phyloP scores from a whole-genome alignment of 192 early-diverging fungal genomes.

The Entomortierella parvispora region DNA sequence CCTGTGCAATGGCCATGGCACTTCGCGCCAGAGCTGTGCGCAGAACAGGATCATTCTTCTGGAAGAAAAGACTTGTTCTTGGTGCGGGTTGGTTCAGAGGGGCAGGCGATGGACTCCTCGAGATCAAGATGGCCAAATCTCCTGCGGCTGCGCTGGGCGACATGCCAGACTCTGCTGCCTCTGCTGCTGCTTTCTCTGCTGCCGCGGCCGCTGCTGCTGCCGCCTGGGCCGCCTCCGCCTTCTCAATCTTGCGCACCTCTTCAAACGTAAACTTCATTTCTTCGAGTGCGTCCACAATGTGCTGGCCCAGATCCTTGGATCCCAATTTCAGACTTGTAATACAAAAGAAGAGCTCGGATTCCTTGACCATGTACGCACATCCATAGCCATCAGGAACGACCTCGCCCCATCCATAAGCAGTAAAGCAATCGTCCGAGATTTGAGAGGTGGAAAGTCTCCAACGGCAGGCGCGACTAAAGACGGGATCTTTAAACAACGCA shows the following conservation, averaged over 20 bases:
- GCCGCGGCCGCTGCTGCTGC: constrained; percentile 32
- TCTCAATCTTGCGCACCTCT: constrained; percentile 51
- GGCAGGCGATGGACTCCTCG: constrained; percentile 39
- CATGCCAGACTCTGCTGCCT: constrained; percentile 14
- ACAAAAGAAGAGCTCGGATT: constrained; percentile 72
- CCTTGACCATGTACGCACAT: constrained; percentile 85
- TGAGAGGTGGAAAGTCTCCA: constrained; percentile 82
- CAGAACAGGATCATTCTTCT: constrained; percentile 45
- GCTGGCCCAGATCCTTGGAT: constrained; percentile 60
- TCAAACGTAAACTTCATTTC: constrained; percentile 72
- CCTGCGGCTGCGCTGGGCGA: neutral
- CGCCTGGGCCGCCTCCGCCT: constrained; percentile 41
- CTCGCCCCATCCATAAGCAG: constrained; percentile 77
- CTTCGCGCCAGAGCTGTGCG: constrained; percentile 39
- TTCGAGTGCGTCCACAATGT: constrained; percentile 68
- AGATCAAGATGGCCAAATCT: constrained; percentile 16
- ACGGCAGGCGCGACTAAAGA: constrained; percentile 69
- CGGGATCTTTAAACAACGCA: constrained; percentile 69
- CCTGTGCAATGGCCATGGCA: constrained; percentile 44
- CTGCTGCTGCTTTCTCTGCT: constrained; percentile 22
- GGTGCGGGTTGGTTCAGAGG: constrained; percentile 19
- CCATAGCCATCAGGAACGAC: constrained; percentile 86
- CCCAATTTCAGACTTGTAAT: constrained; percentile 62
- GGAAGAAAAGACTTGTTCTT: constrained; percentile 50
- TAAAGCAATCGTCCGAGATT: constrained; percentile 53